Conservation (phyloP, 2,329 filamentous ascomycete species). For the Ciborinia camelliae region DNA sequence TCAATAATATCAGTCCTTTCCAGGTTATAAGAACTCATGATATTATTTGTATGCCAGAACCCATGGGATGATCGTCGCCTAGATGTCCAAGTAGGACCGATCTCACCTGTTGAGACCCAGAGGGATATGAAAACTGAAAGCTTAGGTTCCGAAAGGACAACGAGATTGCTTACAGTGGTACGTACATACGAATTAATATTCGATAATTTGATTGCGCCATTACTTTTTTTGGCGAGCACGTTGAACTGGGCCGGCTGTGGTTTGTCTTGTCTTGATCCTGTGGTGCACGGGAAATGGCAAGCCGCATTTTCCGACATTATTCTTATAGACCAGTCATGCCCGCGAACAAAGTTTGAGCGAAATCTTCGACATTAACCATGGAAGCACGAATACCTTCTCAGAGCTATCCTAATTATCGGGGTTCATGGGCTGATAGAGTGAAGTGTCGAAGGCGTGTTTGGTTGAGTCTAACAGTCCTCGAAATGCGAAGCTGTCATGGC, state of each 20-base stretch:
- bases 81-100: background rate
- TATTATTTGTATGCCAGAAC: too few relatives aligned
- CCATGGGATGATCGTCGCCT: background rate
- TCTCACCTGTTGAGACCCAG: background rate
- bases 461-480: background rate
- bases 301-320: background rate
- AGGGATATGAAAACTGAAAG: background rate
- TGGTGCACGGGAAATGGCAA: background rate
- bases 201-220: background rate
- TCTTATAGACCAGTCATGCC: background rate
- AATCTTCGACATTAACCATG: background rate
- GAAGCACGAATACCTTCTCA: background rate
- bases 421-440: background rate
- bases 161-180: background rate
- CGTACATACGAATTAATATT: background rate
- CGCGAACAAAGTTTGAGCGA: background rate
- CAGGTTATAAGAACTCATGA: too few relatives aligned
- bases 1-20: background rate
- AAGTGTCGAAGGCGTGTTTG: background rate
- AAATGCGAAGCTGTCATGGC: background rate
- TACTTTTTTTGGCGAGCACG: too few relatives aligned
- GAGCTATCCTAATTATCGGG: too few relatives aligned
- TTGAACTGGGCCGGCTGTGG: too few relatives aligned
- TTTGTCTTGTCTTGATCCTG: background rate
- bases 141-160: background rate